These are phyloP conservation scores for Lentinula edodes DNA, from an alignment of 768 basidiomycete genomes.

Conservation along the genomic window DNA sequence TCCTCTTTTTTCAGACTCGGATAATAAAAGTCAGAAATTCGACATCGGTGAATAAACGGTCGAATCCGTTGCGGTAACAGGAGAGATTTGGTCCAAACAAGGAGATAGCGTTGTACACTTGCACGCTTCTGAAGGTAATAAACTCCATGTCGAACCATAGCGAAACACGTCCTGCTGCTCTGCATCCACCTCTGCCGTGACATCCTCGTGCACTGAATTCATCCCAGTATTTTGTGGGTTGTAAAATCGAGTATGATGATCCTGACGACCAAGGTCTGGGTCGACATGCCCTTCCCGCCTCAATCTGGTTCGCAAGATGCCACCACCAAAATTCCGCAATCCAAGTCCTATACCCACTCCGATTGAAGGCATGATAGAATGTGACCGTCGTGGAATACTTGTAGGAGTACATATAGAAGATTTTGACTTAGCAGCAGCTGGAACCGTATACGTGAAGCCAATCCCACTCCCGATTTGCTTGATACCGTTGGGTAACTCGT, in stretches of 20 bases:
- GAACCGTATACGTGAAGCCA: constrained; percentile 39
- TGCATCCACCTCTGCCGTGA: neutral
- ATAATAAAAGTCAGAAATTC: neutral
- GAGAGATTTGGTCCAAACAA: neutral
- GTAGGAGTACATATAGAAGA: neutral
- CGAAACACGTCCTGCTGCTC: neutral
- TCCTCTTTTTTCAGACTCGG: neutral
- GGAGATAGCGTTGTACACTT: neutral
- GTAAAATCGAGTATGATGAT: neutral
- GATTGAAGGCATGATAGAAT: neutral
- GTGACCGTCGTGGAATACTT: neutral
- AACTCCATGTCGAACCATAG: constrained; percentile 1
- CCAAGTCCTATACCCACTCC: constrained; percentile 1
- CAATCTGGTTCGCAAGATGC: neutral
- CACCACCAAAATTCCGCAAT: neutral
- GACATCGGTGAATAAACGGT: constrained; percentile 1
- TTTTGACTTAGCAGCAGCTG: constrained; percentile 14
- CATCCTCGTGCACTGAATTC: neutral
- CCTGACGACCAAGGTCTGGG: neutral
- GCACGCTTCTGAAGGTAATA: neutral
- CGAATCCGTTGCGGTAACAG: constrained; percentile 6
- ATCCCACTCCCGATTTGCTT: constrained; percentile 49
- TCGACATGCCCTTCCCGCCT: neutral
- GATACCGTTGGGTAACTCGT: constrained; percentile 37
- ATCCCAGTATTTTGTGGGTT: neutral